Percentiles rank a stretch among this genome's conserved stretches.
phyloP scores from a whole-genome alignment of 2,329 filamentous ascomycete species.

The Neonectria punicea region DNA sequence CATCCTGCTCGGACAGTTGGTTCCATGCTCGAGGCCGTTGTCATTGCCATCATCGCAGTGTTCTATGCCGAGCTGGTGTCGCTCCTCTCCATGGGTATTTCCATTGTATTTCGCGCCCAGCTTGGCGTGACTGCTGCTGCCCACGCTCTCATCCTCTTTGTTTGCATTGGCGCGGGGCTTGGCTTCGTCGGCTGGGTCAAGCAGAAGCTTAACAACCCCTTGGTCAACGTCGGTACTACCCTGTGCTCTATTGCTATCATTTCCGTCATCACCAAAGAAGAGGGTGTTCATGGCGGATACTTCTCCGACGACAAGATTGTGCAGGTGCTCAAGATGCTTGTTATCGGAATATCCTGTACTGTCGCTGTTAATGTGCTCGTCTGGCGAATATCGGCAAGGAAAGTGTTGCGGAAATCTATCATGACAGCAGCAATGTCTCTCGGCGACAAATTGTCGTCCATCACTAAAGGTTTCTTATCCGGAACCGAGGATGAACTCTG shows the following conservation, averaged over 20 bases:
- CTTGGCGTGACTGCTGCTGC: constrained; percentile 75
- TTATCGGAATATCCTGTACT: constrained; percentile 79
- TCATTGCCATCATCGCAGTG: constrained; percentile 82
- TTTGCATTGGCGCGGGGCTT: constrained; percentile 87
- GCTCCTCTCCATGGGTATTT: constrained; percentile 88
- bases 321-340: constrained; percentile 84
- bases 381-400: constrained; percentile 81
- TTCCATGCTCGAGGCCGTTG: constrained; percentile 87
- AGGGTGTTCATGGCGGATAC: constrained; percentile 82
- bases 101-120: constrained; percentile 78
- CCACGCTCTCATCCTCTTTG: constrained; percentile 79
- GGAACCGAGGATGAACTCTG: constrained; percentile 83
- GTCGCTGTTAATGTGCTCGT: constrained; percentile 81
- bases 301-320: constrained; percentile 85
- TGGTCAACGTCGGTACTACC: constrained; percentile 87
- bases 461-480: constrained; percentile 84
- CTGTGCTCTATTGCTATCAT: constrained; percentile 90
- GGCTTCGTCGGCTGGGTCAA: constrained; percentile 92
- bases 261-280: constrained; percentile 90
- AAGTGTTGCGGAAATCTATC: constrained; percentile 77
- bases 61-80: constrained; percentile 76
- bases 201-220: constrained; percentile 78
- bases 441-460: constrained; percentile 82
- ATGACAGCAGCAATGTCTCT: constrained; percentile 77
- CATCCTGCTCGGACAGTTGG: constrained; percentile 88